Base-by-base conservation (phyloP, 768 basidiomycete genomes). In the Amanita muscaria region DNA sequence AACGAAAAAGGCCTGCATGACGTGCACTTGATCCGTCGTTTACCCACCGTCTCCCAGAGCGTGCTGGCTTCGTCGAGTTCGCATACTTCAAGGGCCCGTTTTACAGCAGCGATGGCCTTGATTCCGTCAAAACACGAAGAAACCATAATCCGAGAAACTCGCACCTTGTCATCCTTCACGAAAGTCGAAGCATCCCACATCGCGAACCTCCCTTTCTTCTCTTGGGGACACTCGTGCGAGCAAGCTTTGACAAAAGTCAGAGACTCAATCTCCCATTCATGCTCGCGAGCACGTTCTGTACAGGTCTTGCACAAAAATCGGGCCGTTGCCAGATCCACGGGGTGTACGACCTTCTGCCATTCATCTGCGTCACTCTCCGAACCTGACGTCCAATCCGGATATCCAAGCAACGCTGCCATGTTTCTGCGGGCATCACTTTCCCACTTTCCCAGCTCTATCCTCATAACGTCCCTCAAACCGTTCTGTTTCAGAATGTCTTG, bases 131-230 rank as follows among this genome's bases (percentile, higher is more conserved):
- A 32, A 22, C 16, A 3, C 30, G n/a, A 15, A 25, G 30, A 34
- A 11, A 3, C 16, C 32, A 8, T 4, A 46, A 5, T n/a, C 18
- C 12, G 6, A 1, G 11, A 5, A 14, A 14, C 7, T 21, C 44
- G 25, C 15, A 33, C 46, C 46, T 40, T 47, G 10, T 47, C 46
- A 14, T 47, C 38, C 33, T 29, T 40, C 16, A 47, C 39, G 30
- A 47, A 47, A 14, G 8, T 34, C 7, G 46, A 47, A 2, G 39
- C 31, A 29, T 40, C 22, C 46, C 46, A 47, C 1, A 30, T 14
- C 22, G 24, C 8, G 14, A 12, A 5, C 21, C 32, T 42, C 30
- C 10, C 40, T 11, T 31, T 18, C 29, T 5, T 19, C n/a, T 23
- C 23, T n/a, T 34, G 38, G 23, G 19, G 15, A 24, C 46, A 47